These are phyloP conservation scores for Leucocoprinus sp. DNA, from an alignment of 768 basidiomycete genomes.

Conservation along the genomic window DNA sequence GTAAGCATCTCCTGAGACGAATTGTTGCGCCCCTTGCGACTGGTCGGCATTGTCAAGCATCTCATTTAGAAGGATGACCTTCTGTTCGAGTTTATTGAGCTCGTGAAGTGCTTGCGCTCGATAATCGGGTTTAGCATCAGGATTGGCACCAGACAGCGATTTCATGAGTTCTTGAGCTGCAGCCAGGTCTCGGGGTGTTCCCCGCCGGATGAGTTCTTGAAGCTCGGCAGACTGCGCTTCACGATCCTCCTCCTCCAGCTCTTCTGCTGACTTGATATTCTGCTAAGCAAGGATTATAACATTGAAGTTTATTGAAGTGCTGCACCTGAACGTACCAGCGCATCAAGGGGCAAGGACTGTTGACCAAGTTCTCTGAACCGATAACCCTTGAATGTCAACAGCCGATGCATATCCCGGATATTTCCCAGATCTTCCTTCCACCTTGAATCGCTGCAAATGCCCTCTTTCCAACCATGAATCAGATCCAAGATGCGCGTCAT, in stretches of 20 bases:
- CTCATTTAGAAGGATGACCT: conserved; percentile 93
- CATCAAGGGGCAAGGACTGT: conserved; percentile 26
- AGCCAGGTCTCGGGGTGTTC: conserved; percentile 90
- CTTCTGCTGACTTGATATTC: conserved; percentile 92
- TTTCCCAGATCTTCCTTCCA: conserved; percentile 97
- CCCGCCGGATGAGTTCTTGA: conserved; percentile 95
- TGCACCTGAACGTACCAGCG: conserved; percentile 29
- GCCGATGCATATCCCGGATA: conserved; percentile 94
- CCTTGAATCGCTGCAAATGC: conserved; percentile 78
- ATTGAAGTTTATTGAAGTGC: not conserved
- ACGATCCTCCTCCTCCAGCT: conserved; percentile 92
- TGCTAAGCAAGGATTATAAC: conserved; percentile 20
- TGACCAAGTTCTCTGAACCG: conserved; percentile 52
- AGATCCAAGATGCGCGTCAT: conserved; percentile 93
- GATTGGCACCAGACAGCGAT: conserved; percentile 86
- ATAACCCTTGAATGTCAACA: conserved; percentile 90
- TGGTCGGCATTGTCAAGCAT: conserved; percentile 89
- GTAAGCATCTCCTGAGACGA: conserved; percentile 87
- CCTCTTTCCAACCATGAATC: conserved; percentile 92
- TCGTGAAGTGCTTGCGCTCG: conserved; percentile 83
- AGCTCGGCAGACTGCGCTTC: conserved; percentile 94
- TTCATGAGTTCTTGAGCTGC: conserved; percentile 99
- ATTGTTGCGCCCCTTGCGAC: conserved; percentile 55
- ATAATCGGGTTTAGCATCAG: conserved; percentile 92
- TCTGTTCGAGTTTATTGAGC: conserved; percentile 89